phyloP scores from a whole-genome alignment of 2,329 filamentous ascomycete genomes.

The Triangularia verruculosa region DNA sequence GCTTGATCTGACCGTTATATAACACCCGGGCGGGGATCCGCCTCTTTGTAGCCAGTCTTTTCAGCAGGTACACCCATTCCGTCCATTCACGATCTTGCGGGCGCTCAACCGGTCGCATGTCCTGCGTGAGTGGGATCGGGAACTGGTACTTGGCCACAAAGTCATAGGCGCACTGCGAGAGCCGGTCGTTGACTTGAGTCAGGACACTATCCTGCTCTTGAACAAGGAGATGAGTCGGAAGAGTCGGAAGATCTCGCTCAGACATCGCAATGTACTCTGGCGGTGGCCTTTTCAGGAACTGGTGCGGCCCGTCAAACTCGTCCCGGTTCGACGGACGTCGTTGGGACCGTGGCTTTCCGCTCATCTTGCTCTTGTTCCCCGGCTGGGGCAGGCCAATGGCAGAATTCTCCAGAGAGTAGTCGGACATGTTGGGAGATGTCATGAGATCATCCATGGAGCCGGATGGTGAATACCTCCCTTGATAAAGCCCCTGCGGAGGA shows the following conservation, averaged over 20 bases:
- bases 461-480: constrained; percentile 53
- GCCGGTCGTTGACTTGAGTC: constrained; percentile 75
- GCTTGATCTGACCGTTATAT: constrained; percentile 88
- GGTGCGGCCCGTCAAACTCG: constrained; percentile 85
- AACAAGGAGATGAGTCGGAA: constrained; percentile 77
- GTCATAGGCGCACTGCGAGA: constrained; percentile 83
- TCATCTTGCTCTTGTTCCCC: constrained; percentile 47
- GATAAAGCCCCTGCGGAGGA: constrained; percentile 40
- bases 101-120: constrained; percentile 73
- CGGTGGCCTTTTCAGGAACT: constrained; percentile 71
- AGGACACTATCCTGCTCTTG: constrained; percentile 83
- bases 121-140: constrained; percentile 77
- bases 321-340: constrained; percentile 76
- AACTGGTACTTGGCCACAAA: constrained; percentile 92
- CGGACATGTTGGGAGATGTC: constrained; percentile 57
- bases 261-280: constrained; percentile 70
- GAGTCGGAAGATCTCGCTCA: constrained; percentile 75
- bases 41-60: constrained; percentile 80
- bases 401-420: constrained; percentile 56
- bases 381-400: constrained; percentile 39
- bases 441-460: constrained; percentile 59
- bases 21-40: constrained; percentile 79
- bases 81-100: constrained; percentile 83
- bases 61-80: constrained; percentile 86
- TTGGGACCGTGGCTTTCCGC: constrained; percentile 53